Conservation (phyloP, 768 basidiomycete species). For the Dentipellis sp. region DNA sequence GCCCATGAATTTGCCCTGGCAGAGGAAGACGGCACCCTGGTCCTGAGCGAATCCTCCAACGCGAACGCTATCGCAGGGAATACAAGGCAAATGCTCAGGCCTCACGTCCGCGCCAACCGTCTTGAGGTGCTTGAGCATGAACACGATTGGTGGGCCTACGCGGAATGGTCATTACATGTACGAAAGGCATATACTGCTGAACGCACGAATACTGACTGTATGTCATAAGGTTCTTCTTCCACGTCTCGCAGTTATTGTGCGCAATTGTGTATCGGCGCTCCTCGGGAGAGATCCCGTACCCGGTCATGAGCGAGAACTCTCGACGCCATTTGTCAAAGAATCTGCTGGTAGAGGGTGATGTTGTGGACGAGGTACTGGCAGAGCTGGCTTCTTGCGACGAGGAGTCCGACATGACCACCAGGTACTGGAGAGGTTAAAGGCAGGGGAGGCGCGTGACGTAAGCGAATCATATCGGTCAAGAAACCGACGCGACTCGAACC, state of each 20-base stretch:
- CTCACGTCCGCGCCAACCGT: constrained; percentile 65
- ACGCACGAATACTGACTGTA: constrained; percentile 30
- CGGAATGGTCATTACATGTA: not conserved
- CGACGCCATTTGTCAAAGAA: constrained; percentile 43
- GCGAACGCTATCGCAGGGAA: constrained; percentile 64
- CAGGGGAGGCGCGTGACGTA: too few relatives aligned
- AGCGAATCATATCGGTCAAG: too few relatives aligned
- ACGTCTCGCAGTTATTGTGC: constrained; percentile 34
- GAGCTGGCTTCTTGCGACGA: not conserved
- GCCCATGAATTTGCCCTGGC: constrained; percentile 73
- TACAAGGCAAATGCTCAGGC: constrained; percentile 68
- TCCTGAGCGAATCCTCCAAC: constrained; percentile 81
- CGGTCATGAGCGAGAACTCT: constrained; percentile 38
- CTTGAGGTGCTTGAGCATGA: constrained; percentile 88
- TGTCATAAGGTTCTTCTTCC: constrained; percentile 38
- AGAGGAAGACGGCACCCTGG: constrained; percentile 73
- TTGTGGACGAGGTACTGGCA: constrained; percentile 16
- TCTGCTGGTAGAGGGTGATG: constrained; percentile 17
- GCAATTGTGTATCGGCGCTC: constrained; percentile 28
- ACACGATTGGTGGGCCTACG: constrained; percentile 75
- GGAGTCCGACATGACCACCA: too few relatives aligned
- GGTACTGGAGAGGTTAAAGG: too few relatives aligned
- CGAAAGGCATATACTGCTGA: not conserved
- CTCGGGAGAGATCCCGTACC: constrained; percentile 37
- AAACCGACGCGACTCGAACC: too few relatives aligned